A percentile compares a stretch with the other conserved stretches of the same genome.
Conservation (phyloP, 306 rosid species). For the Prunus mume region DNA sequence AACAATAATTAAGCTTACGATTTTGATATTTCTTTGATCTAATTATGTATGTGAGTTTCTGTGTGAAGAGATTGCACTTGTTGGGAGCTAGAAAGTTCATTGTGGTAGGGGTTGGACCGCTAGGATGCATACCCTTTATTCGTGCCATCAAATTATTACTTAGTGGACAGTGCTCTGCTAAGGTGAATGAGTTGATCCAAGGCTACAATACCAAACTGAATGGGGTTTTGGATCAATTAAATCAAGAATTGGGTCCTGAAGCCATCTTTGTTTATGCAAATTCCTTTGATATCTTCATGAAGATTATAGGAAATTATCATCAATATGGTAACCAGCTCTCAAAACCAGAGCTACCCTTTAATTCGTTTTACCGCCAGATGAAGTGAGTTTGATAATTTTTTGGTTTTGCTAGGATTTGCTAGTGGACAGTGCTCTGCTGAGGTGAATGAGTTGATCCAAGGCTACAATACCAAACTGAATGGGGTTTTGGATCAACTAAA, state of each 20-base stretch:
- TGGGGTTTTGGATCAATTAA: conserved; percentile 25
- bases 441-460: conserved; percentile 41
- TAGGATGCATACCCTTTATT: conserved; percentile 56
- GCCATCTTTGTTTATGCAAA: conserved; percentile 45
- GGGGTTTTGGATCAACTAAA: conserved; percentile 29
- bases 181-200: conserved; percentile 40
- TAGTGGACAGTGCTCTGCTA: conserved; percentile 30
- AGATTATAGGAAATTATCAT: conserved; percentile 29
- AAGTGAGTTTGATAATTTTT: not conserved
- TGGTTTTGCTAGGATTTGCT: too few species aligned
- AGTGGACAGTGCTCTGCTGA: conserved; percentile 31
- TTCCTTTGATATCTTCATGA: conserved; percentile 39
- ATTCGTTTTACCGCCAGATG: not conserved
- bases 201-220: conserved; percentile 39
- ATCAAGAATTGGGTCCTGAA: conserved; percentile 38
- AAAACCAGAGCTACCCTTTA: not conserved
- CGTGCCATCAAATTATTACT: conserved; percentile 33
- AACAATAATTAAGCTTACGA: not conserved
- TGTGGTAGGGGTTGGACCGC: conserved; percentile 51
- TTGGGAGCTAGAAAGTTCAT: conserved; percentile 50
- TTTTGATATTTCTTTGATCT: not conserved
- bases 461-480: conserved; percentile 37
- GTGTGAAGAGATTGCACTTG: conserved; percentile 36
- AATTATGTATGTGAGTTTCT: not conserved
- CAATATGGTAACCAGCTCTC: conserved; percentile 34